Conservation (phyloP, 129 eudicot species). For the Flaveria robusta region DNA sequence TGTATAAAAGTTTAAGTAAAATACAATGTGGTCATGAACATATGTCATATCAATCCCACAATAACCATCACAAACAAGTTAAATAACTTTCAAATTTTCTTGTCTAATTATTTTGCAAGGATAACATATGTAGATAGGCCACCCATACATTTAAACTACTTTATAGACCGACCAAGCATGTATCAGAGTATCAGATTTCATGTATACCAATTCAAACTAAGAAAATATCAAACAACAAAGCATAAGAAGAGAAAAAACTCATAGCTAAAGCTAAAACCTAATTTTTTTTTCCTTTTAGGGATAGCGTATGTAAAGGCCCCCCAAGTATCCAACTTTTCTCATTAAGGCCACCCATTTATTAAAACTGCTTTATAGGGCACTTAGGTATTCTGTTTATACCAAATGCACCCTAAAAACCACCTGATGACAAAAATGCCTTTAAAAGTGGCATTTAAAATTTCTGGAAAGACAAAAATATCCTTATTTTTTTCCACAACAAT, state of each 20-base stretch:
- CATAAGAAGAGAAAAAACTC: neutral
- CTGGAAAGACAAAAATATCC: neutral
- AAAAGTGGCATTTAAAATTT: neutral
- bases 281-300: neutral
- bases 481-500: neutral
- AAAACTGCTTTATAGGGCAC: neutral
- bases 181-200: neutral
- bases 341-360: neutral
- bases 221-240: neutral
- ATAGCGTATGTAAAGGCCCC: neutral
- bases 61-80: neutral
- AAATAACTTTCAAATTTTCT: neutral
- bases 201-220: neutral
- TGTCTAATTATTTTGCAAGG: neutral
- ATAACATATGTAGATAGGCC: neutral
- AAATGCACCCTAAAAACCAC: neutral
- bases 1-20: conserved; percentile 28
- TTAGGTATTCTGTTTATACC: neutral
- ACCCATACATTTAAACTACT: neutral
- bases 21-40: neutral
- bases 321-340: neutral
- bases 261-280: neutral
- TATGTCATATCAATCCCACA: neutral
- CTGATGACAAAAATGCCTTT: neutral
- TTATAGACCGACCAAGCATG: neutral